A percentile compares a stretch with the other conserved stretches of the same genome.
Conservation (phyloP, 345 rosid genomes). For the Eucalyptus coolabah region DNA sequence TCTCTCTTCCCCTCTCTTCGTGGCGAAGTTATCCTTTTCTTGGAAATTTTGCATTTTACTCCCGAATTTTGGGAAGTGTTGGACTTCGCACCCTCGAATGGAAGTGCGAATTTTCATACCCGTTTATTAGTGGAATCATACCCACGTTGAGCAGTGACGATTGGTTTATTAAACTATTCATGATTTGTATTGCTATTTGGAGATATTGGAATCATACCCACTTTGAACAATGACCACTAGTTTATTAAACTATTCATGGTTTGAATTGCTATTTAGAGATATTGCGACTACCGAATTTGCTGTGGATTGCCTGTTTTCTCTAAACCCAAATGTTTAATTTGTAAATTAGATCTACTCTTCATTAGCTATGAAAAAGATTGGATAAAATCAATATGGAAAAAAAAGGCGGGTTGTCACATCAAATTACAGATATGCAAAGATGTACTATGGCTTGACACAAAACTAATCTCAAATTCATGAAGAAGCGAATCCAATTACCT, state of each 20-base stretch:
- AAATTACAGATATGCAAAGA: rapidly evolving
- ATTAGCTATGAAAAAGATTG: not conserved
- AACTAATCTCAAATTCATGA: not conserved
- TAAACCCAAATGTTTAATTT: not conserved
- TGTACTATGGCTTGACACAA: not conserved
- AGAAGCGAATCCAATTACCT: not conserved
- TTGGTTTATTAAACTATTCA: not conserved
- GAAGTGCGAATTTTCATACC: not conserved
- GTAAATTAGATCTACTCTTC: not conserved
- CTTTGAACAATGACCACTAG: not conserved
- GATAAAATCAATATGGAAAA: rapidly evolving
- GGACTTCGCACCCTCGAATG: not conserved
- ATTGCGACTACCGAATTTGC: not conserved
- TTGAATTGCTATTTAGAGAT: not conserved
- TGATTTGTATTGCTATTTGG: not conserved
- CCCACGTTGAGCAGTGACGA: not conserved
- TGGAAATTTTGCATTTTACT: not conserved
- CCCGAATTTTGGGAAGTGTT: not conserved
- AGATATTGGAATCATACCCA: not conserved
- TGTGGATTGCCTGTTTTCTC: rapidly evolving
- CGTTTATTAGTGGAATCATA: not conserved
- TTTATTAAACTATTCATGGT: not conserved
- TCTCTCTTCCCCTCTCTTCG: not conserved
- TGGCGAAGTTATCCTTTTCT: not conserved
- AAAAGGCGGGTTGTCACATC: too few species aligned